Evolutionary conservation across 192 early-diverging fungal species (phyloP), one percentile per base, ranked within the genome.

Genomic region (Backusella circina): DNA sequence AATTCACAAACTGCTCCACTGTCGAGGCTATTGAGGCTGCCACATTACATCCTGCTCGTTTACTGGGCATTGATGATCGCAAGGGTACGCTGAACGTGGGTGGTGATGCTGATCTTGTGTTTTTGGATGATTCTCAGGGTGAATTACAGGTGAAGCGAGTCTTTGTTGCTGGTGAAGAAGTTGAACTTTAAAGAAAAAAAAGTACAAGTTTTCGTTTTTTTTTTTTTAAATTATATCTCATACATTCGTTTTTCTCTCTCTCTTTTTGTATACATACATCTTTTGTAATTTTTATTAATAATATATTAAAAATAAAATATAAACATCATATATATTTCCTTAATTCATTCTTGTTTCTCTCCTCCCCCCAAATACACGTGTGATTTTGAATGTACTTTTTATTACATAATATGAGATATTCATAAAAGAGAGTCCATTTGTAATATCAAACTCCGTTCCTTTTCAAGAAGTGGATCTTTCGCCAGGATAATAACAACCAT

Each of bases 21-120:
- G 89, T 94, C 36, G 92, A 95, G 77, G 94, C 93, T 7, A 83
- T 95, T 36, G 93, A 95, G 68, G 91, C 91, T 26, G 94, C 92
- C 15, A 94, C 94, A 0, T 73, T 94, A 65, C 91, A 93, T 67
- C 93, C 94, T 1, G 94, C 94, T 5, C 86, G 88, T 73, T 78
- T 90, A 66, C 82, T 95, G 28, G 93, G 93, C 13, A 92, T 95
- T 31, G 78, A 88, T 31, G 80, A 90, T 73, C 81, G 83, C 31
- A 95, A 94, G 77, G 94, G 94, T 30, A 90, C 90, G 9, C 82
- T 95, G 72, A 83, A 86, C 41, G 80, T 86, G 50, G 91, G 91
- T 54, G 91, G 90, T 12, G 94, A 95, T 77, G 94, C 94, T 1
- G 93, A 94, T 78, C 77, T 95, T 28, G 81, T 94, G 2, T 84